Evolutionary conservation across 441 rosid genomes (phyloP).

Genomic region (Kokia cookei): DNA sequence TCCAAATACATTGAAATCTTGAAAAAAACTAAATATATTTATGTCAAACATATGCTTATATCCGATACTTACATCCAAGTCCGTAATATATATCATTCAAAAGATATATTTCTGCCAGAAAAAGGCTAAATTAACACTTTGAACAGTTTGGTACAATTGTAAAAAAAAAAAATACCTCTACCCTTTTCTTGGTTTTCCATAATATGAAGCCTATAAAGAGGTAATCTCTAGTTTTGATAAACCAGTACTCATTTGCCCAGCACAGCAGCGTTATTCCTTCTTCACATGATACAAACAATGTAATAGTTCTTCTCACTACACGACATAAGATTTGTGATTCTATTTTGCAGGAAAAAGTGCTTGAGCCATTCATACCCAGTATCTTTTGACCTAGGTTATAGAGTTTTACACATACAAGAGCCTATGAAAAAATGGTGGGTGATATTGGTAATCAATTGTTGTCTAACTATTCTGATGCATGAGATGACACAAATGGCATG

Average conservation of each 20-base stretch:
- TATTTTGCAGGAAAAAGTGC: background rate
- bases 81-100: no score
- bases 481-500: conserved; percentile 15
- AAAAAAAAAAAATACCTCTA: background rate
- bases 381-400: background rate
- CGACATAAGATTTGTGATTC: background rate
- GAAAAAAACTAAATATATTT: no score
- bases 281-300: background rate
- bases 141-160: no score
- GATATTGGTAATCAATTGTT: background rate
- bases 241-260: background rate
- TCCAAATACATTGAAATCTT: no score
- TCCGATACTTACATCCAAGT: no score
- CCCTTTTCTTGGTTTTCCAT: background rate
- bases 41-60: no score
- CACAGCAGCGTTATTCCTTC: background rate
- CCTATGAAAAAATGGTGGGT: background rate
- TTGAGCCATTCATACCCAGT: conserved; percentile 3
- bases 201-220: background rate
- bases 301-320: background rate
- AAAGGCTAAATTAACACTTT: no score
- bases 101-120: no score
- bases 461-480: conserved; percentile 9
- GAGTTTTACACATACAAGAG: background rate
- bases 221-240: background rate